These are phyloP conservation scores for Metschnikowia colocasiae DNA, from an alignment of 805 yeast genomes.

Conservation along the genomic window DNA sequence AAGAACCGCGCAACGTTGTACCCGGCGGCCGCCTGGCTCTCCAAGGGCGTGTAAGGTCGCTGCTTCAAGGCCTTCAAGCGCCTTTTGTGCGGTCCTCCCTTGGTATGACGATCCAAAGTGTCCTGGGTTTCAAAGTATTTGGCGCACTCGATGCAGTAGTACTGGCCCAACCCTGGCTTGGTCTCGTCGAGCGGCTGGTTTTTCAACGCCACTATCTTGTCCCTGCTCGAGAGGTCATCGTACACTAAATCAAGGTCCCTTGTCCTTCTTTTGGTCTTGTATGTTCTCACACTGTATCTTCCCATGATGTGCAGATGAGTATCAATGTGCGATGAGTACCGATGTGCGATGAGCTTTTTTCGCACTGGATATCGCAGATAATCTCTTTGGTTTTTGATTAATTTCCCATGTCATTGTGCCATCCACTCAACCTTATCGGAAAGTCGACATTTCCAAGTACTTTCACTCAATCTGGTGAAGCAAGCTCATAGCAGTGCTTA, in stretches of 20 bases:
- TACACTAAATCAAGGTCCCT: constrained; percentile 81
- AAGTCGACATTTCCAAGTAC: too few species aligned
- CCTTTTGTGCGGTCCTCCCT: constrained; percentile 80
- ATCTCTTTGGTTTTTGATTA: too few species aligned
- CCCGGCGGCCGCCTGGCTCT: constrained; percentile 90
- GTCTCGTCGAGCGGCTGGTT: constrained; percentile 87
- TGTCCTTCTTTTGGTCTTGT: constrained; percentile 85
- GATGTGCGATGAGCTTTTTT: constrained; percentile 2
- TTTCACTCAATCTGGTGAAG: too few species aligned
- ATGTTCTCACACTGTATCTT: constrained; percentile 78
- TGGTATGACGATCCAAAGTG: constrained; percentile 69
- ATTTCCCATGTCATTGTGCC: too few species aligned
- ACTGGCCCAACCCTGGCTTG: constrained; percentile 92
- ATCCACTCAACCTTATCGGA: too few species aligned
- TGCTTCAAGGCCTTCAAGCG: constrained; percentile 70
- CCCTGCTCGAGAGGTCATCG: constrained; percentile 64
- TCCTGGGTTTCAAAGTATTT: constrained; percentile 78
- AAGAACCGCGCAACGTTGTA: constrained; percentile 64
- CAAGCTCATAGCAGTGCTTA: too few species aligned
- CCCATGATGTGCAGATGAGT: constrained; percentile 52
- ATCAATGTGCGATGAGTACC: not conserved
- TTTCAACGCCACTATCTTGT: constrained; percentile 60
- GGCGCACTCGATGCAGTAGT: constrained; percentile 91
- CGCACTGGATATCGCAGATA: not conserved
- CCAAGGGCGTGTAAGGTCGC: constrained; percentile 83